A percentile compares a stretch with the other conserved stretches of the same genome.
Conservation (phyloP, 2,329 filamentous ascomycete genomes). For the Cercospora canescens region DNA sequence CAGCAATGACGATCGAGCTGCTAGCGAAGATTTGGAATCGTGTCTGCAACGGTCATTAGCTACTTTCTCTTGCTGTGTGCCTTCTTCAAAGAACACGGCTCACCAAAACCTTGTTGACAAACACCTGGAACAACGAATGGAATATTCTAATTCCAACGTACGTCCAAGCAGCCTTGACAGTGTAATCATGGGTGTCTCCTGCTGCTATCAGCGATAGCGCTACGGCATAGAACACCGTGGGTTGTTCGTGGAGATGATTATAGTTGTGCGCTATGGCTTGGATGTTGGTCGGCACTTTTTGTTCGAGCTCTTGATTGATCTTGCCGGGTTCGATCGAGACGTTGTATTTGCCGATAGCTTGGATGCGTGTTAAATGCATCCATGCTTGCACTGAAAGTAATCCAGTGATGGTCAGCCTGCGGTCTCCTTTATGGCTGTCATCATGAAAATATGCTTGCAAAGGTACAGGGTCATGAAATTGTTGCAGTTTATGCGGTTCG, state of each 20-base stretch:
- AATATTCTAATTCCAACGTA: constrained; percentile 44
- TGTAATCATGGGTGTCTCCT: constrained; percentile 29
- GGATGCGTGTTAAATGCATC: constrained; percentile 8
- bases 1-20: constrained; percentile 2
- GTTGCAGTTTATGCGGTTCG: neutral
- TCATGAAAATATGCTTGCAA: neutral
- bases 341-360: constrained; percentile 9
- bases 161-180: constrained; percentile 40
- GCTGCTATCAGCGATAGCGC: constrained; percentile 35
- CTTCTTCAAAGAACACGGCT: neutral
- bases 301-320: constrained; percentile 1
- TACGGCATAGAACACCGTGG: constrained; percentile 44
- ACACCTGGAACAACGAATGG: constrained; percentile 44
- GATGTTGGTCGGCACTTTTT: constrained; percentile 7
- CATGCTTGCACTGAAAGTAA: neutral
- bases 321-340: constrained; percentile 7
- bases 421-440: neutral
- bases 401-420: neutral
- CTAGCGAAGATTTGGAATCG: constrained; percentile 5
- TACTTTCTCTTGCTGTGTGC: neutral
- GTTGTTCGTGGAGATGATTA: constrained; percentile 26
- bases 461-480: neutral
- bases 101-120: constrained; percentile 39
- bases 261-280: constrained; percentile 21
- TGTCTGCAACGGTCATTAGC: neutral